Conservation (phyloP, 495 filamentous ascomycete species). For the Neurospora terricola region DNA sequence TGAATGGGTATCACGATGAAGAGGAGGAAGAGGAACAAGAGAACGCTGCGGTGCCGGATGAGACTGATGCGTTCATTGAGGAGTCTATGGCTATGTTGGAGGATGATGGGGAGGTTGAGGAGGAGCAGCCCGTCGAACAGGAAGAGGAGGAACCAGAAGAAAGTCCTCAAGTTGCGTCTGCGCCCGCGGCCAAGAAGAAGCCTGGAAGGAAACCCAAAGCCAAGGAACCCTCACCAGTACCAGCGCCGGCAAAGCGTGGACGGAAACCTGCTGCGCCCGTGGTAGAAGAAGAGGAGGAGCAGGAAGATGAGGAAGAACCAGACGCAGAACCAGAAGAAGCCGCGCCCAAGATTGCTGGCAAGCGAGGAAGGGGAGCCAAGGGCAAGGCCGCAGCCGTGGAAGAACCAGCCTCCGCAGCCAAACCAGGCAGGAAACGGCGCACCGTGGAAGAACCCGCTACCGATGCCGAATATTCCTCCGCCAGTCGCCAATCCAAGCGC, state of each 20-base stretch:
- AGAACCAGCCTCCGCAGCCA: neutral
- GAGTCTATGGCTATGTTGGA: conserved; percentile 30
- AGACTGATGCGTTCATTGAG: conserved; percentile 13
- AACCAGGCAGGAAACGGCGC: neutral
- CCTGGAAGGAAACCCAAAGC: neutral
- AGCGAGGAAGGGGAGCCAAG: neutral
- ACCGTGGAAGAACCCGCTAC: neutral
- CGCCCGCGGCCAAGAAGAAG: neutral
- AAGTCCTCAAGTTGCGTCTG: neutral
- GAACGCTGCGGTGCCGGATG: neutral
- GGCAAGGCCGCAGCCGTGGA: neutral
- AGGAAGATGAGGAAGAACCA: conserved; percentile 9
- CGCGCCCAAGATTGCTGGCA: neutral
- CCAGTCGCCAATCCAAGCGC: neutral
- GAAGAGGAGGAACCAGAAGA: conserved; percentile 13
- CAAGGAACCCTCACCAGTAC: neutral
- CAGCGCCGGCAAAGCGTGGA: neutral
- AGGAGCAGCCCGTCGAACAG: conserved; percentile 6
- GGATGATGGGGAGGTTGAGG: conserved; percentile 13
- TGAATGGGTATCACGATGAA: neutral
- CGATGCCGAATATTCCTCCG: neutral
- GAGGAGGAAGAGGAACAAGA: conserved; percentile 8
- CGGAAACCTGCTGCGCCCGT: conserved; percentile 4
- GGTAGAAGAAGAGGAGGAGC: conserved; percentile 11
- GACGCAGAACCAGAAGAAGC: conserved; percentile 7